These are phyloP conservation scores for Passalora sequoiae DNA, from an alignment of 2,329 filamentous ascomycete species.

Conservation along the genomic window DNA sequence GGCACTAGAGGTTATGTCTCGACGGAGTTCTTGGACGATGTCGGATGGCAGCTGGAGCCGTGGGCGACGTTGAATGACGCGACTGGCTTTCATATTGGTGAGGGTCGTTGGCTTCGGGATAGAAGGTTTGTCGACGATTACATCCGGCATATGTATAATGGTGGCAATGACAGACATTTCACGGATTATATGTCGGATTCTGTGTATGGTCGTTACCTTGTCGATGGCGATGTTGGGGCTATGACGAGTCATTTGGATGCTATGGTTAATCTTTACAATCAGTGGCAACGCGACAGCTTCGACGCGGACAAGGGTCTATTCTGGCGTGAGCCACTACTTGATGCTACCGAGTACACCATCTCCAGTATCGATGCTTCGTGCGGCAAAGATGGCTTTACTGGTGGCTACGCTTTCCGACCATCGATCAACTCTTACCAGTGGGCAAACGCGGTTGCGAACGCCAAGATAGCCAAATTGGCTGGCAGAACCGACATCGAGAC, in stretches of 20 bases:
- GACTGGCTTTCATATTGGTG: constrained; percentile 42
- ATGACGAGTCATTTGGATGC: constrained; percentile 32
- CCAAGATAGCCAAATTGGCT: constrained; percentile 36
- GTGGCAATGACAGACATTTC: constrained; percentile 41
- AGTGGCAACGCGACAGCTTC: constrained; percentile 36
- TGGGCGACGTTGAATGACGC: constrained; percentile 44
- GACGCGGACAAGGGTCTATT: constrained; percentile 40
- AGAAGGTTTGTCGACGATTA: constrained; percentile 44
- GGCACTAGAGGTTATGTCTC: constrained; percentile 42
- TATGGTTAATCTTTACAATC: constrained; percentile 37
- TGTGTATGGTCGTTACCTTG: constrained; percentile 40
- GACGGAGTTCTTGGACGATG: constrained; percentile 43
- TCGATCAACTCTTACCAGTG: constrained; percentile 45
- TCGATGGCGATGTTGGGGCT: constrained; percentile 37
- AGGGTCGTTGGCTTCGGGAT: constrained; percentile 44
- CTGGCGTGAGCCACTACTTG: constrained; percentile 41
- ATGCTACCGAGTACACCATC: constrained; percentile 46
- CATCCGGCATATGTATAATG: constrained; percentile 39
- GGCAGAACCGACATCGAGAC: constrained; percentile 20
- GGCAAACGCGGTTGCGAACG: constrained; percentile 41
- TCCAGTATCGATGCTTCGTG: constrained; percentile 40
- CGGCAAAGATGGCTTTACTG: constrained; percentile 39
- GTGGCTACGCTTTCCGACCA: constrained; percentile 40
- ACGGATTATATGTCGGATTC: constrained; percentile 42
- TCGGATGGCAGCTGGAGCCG: constrained; percentile 40